Evolutionary conservation across 1,284 basidiomycete genomes (phyloP), one percentile per base, ranked within the genome.

Genomic region (Ustilago nuda): DNA sequence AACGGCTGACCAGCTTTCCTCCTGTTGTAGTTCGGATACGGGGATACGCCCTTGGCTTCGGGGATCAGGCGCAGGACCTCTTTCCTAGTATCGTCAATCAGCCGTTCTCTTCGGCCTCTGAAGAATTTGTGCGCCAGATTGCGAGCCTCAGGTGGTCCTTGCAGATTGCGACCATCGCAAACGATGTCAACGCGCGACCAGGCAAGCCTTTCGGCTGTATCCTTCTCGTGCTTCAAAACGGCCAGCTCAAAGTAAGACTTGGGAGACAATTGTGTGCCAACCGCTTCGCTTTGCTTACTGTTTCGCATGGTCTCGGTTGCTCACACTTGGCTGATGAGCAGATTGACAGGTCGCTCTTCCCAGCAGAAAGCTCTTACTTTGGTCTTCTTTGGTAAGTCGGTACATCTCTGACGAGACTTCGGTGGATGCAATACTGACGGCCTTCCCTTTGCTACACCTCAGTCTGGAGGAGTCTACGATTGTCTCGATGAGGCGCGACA

Each of bases 1-100:
- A 35, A 52, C 3, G 7, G 19, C 35, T 57, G n/a, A 41, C 36
- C 19, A 6, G 9, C 2, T 15, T 19, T 11, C 27, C 9, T 12
- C 17, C n/a, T 30, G 41, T 33, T 43, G 17, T 27, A 72, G 69
- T 61, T 3, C 43, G 52, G 23, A n/a, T 61, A 1, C 69, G 27
- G 27, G 69, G 63, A 1, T 72, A 62, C 41, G 69, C 56, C 11
- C 35, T 61, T 2, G 39, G 56, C 51, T 62, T 66, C 32, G 60
- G 52, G 4, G n/a, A 45, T 0, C 50, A 39, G 6, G 27, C 4
- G 6, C 48, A 56, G 11, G 62, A 54, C 17, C 17, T 15, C 13
- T 52, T 17, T 17, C 9, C 36, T 19, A 32, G 30, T n/a, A 59
- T 62, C 27, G 30, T 23, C 41, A 7, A 45, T 8, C 41, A 53